Evolutionary conservation across 139 green algal genomes (phyloP), one percentile per base, ranked within the genome.

Genomic region (Edaphochlamys debaryana): DNA sequence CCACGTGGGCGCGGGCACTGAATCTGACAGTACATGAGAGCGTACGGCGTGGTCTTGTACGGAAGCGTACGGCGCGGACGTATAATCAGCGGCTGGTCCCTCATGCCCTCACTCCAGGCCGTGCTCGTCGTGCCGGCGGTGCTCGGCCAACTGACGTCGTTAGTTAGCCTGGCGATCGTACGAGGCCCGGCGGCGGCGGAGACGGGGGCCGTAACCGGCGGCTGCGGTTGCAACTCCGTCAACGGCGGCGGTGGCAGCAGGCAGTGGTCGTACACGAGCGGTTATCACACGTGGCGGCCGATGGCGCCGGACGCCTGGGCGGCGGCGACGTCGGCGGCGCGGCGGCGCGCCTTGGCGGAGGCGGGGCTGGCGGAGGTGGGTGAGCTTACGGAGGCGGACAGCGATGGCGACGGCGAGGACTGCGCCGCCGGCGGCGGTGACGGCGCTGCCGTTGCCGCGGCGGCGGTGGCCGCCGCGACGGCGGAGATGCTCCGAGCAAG

Each of bases 221-320:
- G 56, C 22, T 30, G n/a, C 62, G 15, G 27, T 62, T 40, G 56
- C 38, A 62, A 40, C 56, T 11, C 38, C 38, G 37, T 13, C 37
- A 54, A 36, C 56, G 38, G 56, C 19, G 58, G 38, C 42, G 69
- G 42, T 30, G 30, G 30, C 27, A 19, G 19, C 40, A 41, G 73
- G 34, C 8, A 6, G 1, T 27, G 36, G 3, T 41, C 73, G 56
- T 80, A 45, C 56, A 42, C 2, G 30, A 72, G 75, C 41, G 75
- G 75, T 0, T 81, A 81, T 41, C 75, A 62, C 41, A 81, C 75
- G 6, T 81, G 75, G 75, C 38, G 75, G 60, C 75, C 60, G 40
- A n/a, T 81, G 75, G 4, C 45, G 58, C 40, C 41, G 29, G 75
- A 62, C 27, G 41, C 41, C 15, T 81, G 75, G 75, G 17, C 0